phyloP scores from a whole-genome alignment of 768 basidiomycete genomes.

The Crepidotus variabilis region DNA sequence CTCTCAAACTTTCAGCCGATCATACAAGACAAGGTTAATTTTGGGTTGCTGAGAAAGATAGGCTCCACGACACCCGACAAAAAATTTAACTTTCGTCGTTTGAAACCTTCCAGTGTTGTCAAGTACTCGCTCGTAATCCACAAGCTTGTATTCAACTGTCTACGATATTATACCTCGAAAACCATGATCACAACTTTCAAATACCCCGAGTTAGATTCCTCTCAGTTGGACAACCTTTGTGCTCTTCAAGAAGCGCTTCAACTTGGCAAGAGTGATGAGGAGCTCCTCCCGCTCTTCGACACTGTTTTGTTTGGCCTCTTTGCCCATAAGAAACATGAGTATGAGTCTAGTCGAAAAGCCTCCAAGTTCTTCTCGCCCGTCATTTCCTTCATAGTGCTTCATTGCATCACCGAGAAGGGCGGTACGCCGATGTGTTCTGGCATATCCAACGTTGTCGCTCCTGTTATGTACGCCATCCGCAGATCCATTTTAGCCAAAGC shows the following conservation, averaged over 20 bases:
- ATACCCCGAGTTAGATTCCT: conserved; percentile 1
- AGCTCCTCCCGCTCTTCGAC: conserved; percentile 4
- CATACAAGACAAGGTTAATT: not conserved
- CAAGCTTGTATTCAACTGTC: not conserved
- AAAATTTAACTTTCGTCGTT: not conserved
- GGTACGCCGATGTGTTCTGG: not conserved
- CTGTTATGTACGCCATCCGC: conserved; percentile 6
- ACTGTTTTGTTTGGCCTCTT: conserved; percentile 6
- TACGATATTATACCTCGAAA: not conserved
- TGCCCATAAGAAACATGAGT: conserved; percentile 5
- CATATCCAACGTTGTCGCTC: conserved; percentile 6
- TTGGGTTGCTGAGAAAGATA: conserved; percentile 1
- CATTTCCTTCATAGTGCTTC: conserved; percentile 2
- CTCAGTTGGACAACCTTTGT: not conserved
- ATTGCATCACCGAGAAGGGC: not conserved
- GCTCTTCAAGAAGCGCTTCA: not conserved
- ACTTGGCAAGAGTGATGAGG: not conserved
- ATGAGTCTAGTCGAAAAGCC: not conserved
- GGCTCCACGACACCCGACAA: not conserved
- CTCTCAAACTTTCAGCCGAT: not conserved
- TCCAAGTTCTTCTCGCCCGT: conserved; percentile 9
- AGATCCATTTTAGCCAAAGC: not conserved
- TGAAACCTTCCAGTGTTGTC: not conserved
- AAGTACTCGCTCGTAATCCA: not conserved
- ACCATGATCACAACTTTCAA: not conserved